Evolutionary conservation across 1,284 basidiomycete species (phyloP).

Genomic region (Fomitopsis palustris): DNA sequence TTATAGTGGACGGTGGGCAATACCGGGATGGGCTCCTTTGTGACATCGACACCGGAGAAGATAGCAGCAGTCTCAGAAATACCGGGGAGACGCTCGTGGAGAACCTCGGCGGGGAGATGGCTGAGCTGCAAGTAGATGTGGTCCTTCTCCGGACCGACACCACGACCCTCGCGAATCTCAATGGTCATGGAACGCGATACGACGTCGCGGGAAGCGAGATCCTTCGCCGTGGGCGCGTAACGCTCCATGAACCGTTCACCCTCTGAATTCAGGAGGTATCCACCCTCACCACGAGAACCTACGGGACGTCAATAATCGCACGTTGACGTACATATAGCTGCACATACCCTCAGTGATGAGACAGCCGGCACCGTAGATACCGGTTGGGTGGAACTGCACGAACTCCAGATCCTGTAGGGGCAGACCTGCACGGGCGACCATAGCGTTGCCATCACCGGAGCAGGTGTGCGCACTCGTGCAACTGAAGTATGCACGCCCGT

Average conservation of each 20-base stretch:
- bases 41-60: constrained; percentile 99
- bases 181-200: constrained; percentile 99
- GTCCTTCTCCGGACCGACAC: constrained; percentile 98
- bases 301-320: constrained; percentile 2
- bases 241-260: constrained; percentile 99
- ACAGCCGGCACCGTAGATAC: constrained; percentile 99
- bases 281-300: constrained; percentile 99
- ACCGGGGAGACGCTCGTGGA: constrained; percentile 97
- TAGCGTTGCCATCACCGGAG: constrained; percentile 98
- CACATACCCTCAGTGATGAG: constrained; percentile 91
- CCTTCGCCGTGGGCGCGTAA: constrained; percentile 98
- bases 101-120: constrained; percentile 93
- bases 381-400: constrained; percentile 99
- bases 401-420: constrained; percentile 98
- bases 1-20: constrained; percentile 96
- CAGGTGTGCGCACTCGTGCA: constrained; percentile 99
- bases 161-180: constrained; percentile 98
- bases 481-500: constrained; percentile 98
- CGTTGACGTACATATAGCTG: neutral
- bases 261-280: constrained; percentile 97
- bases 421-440: constrained; percentile 96
- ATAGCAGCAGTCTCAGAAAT: constrained; percentile 99
- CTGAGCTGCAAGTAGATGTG: constrained; percentile 97
- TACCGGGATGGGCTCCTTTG: constrained; percentile 98
- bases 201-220: constrained; percentile 98